Evolutionary conservation across 2,329 filamentous ascomycete genomes (phyloP), one percentile per base, ranked within the genome.

Genomic region (Mycosphaerella arachidis): DNA sequence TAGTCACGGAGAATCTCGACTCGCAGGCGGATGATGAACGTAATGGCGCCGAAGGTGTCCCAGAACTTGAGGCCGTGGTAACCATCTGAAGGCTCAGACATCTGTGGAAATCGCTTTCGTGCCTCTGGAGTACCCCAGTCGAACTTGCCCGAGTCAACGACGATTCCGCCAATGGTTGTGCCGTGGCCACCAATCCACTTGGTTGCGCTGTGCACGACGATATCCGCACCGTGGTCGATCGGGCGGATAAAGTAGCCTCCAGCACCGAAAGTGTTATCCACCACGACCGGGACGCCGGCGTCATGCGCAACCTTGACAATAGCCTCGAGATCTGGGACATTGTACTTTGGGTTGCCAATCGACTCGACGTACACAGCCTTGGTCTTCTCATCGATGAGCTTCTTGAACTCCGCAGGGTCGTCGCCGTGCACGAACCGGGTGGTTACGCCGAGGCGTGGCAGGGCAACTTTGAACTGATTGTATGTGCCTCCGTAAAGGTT

Each of bases 181-280:
- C 92, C 93, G 76, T 97, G 93, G 46, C 92, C 92, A 59, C 92
- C 92, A 64, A 97, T 97, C 92, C 92, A 97, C 77, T 97, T 97
- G 60, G 92, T 96, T 10, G 92, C 92, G 43, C 90, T 94, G 82
- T 97, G 92, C 27, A 96, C 90, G 55, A 97, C 88, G 62, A 97
- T 96, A 73, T 97, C 92, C 64, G 90, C 92, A 57, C 92, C 92
- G 75, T 96, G 89, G 27, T 92, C 87, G 69, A 97, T 93, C 45
- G 92, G 92, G 6, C 89, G 86, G 67, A 88, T 81, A 74, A 91
- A 95, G 82, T 90, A 97, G 54, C 93, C 92, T 60, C 92, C 92
- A 12, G 92, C 92, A 51, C 92, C 93, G 70, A 97, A 97, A 8
- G 92, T 97, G 81, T 97, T 97, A 79, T 97, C 92, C 53, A 93